Evolutionary conservation across 192 early-diverging fungal species (phyloP).

Genomic region (Coemansia sp.): DNA sequence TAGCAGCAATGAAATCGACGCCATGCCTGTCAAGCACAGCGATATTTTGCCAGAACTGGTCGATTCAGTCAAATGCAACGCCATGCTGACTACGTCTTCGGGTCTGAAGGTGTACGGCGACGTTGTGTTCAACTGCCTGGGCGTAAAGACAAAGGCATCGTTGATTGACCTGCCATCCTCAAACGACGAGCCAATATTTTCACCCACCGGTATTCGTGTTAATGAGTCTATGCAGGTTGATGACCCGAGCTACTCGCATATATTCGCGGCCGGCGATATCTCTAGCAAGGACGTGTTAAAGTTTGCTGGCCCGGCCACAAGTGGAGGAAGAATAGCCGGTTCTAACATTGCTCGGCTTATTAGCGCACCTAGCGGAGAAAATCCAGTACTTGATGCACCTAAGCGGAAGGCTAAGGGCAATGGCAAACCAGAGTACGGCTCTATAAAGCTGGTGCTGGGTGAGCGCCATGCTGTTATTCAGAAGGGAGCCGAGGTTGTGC

Average conservation of each 20-base stretch:
- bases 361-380: constrained; percentile 10
- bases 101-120: constrained; percentile 34
- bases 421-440: constrained; percentile 9
- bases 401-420: neutral
- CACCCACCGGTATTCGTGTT: constrained; percentile 55
- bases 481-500: constrained; percentile 30
- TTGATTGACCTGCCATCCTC: constrained; percentile 45
- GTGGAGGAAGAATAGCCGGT: constrained; percentile 32
- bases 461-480: constrained; percentile 46
- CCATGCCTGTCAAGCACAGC: constrained; percentile 39
- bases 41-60: constrained; percentile 50
- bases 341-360: constrained; percentile 41
- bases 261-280: constrained; percentile 81
- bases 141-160: constrained; percentile 32
- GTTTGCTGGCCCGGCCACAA: constrained; percentile 38
- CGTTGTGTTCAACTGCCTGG: constrained; percentile 47
- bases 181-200: constrained; percentile 28
- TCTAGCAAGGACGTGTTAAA: constrained; percentile 47
- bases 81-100: constrained; percentile 29
- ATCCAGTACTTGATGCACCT: neutral
- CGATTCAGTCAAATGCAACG: constrained; percentile 48
- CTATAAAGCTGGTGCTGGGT: constrained; percentile 52
- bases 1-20: constrained; percentile 10
- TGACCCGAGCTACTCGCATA: constrained; percentile 65
- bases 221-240: constrained; percentile 67